Base-by-base conservation (phyloP, 202 grass and related monocot species). In the Carex sylvatica region DNA sequence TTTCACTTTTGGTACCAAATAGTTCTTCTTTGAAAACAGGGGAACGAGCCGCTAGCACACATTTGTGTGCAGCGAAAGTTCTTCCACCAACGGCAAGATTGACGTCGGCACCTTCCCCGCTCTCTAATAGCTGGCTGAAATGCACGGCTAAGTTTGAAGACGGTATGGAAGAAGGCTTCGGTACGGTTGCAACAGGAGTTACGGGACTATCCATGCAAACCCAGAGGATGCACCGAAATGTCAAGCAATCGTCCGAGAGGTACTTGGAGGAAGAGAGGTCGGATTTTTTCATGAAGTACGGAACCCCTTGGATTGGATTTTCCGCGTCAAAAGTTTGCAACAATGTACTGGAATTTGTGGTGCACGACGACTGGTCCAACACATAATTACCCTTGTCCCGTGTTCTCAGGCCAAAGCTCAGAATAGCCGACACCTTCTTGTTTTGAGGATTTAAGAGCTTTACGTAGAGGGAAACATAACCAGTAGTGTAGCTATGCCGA, bases 191-290 rank as follows among this genome's bases (percentile, higher is more conserved):
- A 3, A 68, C 18, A 7, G 40, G 61, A 30, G 62, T 5, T 3
- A 35, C 28, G 7, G 40, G 40, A 30, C 4, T 66, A 53, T 68
- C 61, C 61, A 31, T 82, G 63, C 61, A 82, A 52, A 82, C 79
- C 79, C 79, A 82, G 47, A 82, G 23, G 38, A 82, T 68, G 79
- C 79, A 82, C 47, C 61, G 40, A 65, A 82, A 51, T 55, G 79
- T 82, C 47, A 82, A 26, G 42, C 79, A 31, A 68, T 82, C 79
- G 1, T 82, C 79, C 0, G 24, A 35, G 26, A 82, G 61, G 63
- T 68, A 82, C 46, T 82, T 82, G 61, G 79, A 49, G 28, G 79
- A 82, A 31, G 79, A 63, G 60, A 82, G 63, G 20, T 82, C 79
- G 2, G 79, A 38, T 28, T 65, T 64, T 54, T 65, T 82, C 44